Conservation (phyloP, 31 red algal species). For the Endocladia muricata region DNA sequence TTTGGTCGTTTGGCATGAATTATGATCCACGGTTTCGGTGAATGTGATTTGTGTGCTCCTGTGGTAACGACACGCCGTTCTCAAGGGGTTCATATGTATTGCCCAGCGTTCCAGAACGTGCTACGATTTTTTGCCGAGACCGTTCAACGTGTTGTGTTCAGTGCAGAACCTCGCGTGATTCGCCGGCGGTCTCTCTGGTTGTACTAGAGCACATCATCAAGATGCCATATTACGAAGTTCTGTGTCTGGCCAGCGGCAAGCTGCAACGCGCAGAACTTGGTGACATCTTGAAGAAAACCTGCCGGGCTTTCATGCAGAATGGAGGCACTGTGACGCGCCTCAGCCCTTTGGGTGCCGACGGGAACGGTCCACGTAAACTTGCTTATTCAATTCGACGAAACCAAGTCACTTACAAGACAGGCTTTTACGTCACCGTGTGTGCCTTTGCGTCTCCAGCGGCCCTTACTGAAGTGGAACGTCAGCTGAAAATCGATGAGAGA, state of each 20-base stretch:
- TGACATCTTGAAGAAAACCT: conserved; percentile 58
- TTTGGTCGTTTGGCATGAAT: too few species aligned
- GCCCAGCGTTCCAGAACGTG: too few species aligned
- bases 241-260: conserved; percentile 57
- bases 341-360: conserved; percentile 40
- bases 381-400: conserved; percentile 73
- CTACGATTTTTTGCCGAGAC: too few species aligned
- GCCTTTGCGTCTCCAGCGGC: conserved; percentile 65
- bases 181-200: too few species aligned
- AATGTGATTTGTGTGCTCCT: too few species aligned
- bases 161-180: too few species aligned
- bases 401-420: conserved; percentile 60
- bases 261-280: conserved; percentile 38
- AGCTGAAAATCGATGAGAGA: conserved; percentile 58
- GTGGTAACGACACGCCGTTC: too few species aligned
- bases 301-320: conserved; percentile 53
- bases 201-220: too few species aligned
- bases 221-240: conserved; percentile 85
- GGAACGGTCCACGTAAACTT: conserved; percentile 60
- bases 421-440: conserved; percentile 68
- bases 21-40: too few species aligned
- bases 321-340: conserved; percentile 62
- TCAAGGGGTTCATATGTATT: too few species aligned
- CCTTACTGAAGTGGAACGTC: conserved; percentile 57
- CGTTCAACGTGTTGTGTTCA: too few species aligned